These are phyloP conservation scores for Nannochloropsis oceanica DNA, from an alignment of 108 stramenopile genomes.

Conservation along the genomic window DNA sequence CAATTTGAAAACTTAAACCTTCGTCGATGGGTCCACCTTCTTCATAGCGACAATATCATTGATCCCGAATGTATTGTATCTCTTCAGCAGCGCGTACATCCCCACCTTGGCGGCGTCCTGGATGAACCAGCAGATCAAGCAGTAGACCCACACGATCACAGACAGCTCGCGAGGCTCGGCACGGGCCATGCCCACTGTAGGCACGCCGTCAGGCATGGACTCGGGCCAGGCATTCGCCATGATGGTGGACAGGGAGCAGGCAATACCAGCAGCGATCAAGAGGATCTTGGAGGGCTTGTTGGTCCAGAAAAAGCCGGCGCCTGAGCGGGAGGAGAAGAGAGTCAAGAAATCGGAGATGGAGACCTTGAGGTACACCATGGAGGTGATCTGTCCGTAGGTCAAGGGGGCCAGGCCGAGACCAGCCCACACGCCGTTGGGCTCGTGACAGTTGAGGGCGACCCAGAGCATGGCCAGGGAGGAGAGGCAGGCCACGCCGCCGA, in stretches of 20 bases:
- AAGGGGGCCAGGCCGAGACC: background rate
- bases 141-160: slow-evolving; percentile 26
- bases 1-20: background rate
- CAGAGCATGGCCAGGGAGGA: slow-evolving; percentile 15
- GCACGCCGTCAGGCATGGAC: background rate
- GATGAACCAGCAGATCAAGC: slow-evolving; percentile 19
- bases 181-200: background rate
- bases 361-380: slow-evolving; percentile 19
- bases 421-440: background rate
- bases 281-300: background rate
- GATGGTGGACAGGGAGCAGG: slow-evolving; percentile 14
- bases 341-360: slow-evolving; percentile 28
- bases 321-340: slow-evolving; percentile 10
- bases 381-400: slow-evolving; percentile 3
- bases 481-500: slow-evolving; percentile 15
- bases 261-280: background rate
- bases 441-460: slow-evolving; percentile 1
- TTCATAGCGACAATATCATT: background rate
- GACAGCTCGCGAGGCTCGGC: background rate
- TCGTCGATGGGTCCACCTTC: background rate
- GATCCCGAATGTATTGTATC: background rate
- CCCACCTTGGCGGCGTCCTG: slow-evolving; percentile 14
- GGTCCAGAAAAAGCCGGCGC: slow-evolving; percentile 15
- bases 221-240: slow-evolving; percentile 14
- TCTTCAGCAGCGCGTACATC: background rate